A percentile compares a stretch with the other conserved stretches of the same genome.
phyloP scores from a whole-genome alignment of 2,329 filamentous ascomycete species.

The Arachnomyces sp. region DNA sequence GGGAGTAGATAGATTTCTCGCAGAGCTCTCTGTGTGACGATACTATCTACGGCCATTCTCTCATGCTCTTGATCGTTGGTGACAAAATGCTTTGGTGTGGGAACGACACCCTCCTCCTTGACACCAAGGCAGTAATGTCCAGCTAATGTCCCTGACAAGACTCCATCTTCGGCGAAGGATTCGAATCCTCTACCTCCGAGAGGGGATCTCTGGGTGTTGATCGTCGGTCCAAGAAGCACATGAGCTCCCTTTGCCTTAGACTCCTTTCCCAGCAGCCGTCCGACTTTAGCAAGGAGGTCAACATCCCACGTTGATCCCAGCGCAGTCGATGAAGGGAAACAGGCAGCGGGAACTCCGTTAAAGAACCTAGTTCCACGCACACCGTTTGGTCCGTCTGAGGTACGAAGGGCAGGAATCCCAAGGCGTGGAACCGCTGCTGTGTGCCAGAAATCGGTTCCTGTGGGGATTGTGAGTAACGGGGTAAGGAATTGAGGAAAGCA shows the following conservation, averaged over 20 bases:
- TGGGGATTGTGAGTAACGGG: not conserved
- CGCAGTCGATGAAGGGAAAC: slow-evolving; percentile 72
- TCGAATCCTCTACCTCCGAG: slow-evolving; percentile 82
- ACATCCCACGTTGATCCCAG: slow-evolving; percentile 74
- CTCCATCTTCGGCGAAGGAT: slow-evolving; percentile 76
- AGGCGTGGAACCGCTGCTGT: slow-evolving; percentile 57
- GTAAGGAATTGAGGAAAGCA: not conserved
- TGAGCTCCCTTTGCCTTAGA: slow-evolving; percentile 65
- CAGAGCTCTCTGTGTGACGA: slow-evolving; percentile 46
- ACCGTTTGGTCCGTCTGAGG: slow-evolving; percentile 63
- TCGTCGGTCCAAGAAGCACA: slow-evolving; percentile 67
- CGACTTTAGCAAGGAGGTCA: slow-evolving; percentile 60
- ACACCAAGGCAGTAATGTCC: slow-evolving; percentile 65
- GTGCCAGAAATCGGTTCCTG: slow-evolving; percentile 58
- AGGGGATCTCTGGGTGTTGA: slow-evolving; percentile 75
- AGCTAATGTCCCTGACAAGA: slow-evolving; percentile 66
- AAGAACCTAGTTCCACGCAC: slow-evolving; percentile 63
- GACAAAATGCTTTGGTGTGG: slow-evolving; percentile 64
- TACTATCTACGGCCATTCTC: slow-evolving; percentile 35
- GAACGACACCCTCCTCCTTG: slow-evolving; percentile 65
- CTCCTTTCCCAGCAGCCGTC: slow-evolving; percentile 64
- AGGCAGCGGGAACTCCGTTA: slow-evolving; percentile 61
- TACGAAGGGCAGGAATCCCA: slow-evolving; percentile 57
- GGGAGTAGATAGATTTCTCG: slow-evolving; percentile 58
- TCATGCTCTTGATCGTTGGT: slow-evolving; percentile 42